phyloP scores from a whole-genome alignment of 176 grass and related monocot species.

The Pontederia crassipes region DNA sequence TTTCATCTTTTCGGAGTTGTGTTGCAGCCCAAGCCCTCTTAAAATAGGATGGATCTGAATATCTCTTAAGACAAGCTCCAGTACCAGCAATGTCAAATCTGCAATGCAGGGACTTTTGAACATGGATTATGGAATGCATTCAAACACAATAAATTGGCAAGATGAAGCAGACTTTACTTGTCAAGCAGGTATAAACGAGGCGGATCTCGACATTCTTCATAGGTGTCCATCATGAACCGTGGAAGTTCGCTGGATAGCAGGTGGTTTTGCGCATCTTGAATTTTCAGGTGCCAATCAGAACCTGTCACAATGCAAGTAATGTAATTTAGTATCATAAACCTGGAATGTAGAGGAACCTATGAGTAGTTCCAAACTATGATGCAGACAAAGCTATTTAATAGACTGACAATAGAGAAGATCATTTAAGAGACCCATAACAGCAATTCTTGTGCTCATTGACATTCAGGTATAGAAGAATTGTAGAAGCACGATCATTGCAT shows the following conservation, averaged over 20 bases:
- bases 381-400: too few species aligned
- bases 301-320: conserved; percentile 34
- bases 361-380: too few species aligned
- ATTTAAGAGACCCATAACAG: too few species aligned
- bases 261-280: conserved; percentile 51
- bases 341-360: too few species aligned
- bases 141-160: neutral
- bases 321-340: neutral
- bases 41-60: conserved; percentile 99
- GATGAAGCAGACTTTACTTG: conserved; percentile 40
- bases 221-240: conserved; percentile 95
- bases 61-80: conserved; percentile 89
- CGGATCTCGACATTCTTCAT: conserved; percentile 92
- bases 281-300: conserved; percentile 64
- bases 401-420: too few species aligned
- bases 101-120: conserved; percentile 8
- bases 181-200: conserved; percentile 95
- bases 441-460: too few species aligned
- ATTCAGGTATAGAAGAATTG: too few species aligned
- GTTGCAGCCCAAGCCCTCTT: conserved; percentile 76
- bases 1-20: conserved; percentile 40
- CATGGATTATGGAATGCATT: neutral
- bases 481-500: too few species aligned
- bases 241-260: conserved; percentile 73
- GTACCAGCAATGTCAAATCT: conserved; percentile 96